Evolutionary conservation across 2,329 filamentous ascomycete genomes (phyloP).

Genomic region (Aspergillus niger): DNA sequence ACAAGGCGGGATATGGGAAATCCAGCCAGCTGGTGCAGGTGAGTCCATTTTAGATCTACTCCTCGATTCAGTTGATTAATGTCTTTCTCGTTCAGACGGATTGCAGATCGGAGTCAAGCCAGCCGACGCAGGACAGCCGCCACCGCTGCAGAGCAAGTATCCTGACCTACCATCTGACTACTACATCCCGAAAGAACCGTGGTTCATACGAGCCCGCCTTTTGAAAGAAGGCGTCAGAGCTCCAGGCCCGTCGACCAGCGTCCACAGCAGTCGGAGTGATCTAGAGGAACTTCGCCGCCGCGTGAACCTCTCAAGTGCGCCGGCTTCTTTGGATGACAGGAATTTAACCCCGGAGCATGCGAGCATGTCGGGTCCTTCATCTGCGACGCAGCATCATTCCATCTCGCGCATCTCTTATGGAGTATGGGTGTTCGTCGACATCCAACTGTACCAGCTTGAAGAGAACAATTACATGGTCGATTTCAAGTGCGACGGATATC

Average conservation of each 20-base stretch:
- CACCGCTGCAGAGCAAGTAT: slow-evolving; percentile 47
- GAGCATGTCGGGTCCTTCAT: slow-evolving; percentile 36
- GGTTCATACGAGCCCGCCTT: slow-evolving; percentile 91
- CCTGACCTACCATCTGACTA: slow-evolving; percentile 61
- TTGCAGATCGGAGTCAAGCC: slow-evolving; percentile 41
- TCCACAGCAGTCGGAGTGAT: slow-evolving; percentile 44
- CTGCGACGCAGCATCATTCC: slow-evolving; percentile 34
- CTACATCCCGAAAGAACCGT: slow-evolving; percentile 86
- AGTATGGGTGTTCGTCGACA: slow-evolving; percentile 92
- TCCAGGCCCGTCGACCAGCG: slow-evolving; percentile 45
- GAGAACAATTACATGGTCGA: slow-evolving; percentile 91
- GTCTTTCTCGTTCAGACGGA: slow-evolving; percentile 24
- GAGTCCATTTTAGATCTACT: slow-evolving; percentile 14
- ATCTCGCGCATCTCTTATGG: slow-evolving; percentile 60
- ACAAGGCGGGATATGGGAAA: slow-evolving; percentile 85
- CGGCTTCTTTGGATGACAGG: slow-evolving; percentile 37
- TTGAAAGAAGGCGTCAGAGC: slow-evolving; percentile 74
- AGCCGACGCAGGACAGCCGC: slow-evolving; percentile 36
- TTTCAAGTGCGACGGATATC: slow-evolving; percentile 98
- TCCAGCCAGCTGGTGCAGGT: slow-evolving; percentile 49
- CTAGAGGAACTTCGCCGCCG: slow-evolving; percentile 45
- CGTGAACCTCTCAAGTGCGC: slow-evolving; percentile 39
- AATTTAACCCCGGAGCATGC: slow-evolving; percentile 37
- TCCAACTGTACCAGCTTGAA: slow-evolving; percentile 94
- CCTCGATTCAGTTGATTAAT: slow-evolving; percentile 1